phyloP scores from a whole-genome alignment of 2,329 filamentous ascomycete genomes.

The Plectosphaerella cucumerina region DNA sequence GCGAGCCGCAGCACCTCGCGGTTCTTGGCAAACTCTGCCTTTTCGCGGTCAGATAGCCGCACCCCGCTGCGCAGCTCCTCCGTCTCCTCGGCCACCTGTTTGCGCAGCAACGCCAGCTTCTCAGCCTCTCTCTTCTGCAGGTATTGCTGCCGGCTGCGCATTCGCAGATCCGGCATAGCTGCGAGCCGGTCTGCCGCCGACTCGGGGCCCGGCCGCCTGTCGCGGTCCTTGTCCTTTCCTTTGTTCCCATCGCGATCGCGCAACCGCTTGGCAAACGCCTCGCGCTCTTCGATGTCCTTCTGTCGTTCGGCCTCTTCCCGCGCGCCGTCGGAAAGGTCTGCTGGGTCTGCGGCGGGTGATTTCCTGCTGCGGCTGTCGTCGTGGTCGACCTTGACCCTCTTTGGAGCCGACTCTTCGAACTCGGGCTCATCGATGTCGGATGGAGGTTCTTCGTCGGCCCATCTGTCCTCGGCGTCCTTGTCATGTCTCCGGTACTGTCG shows the following conservation, averaged over 20 bases:
- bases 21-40: slow-evolving; percentile 84
- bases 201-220: slow-evolving; percentile 52
- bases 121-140: slow-evolving; percentile 89
- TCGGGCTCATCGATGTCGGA: slow-evolving; percentile 49
- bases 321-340: slow-evolving; percentile 56
- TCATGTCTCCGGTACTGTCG: slow-evolving; percentile 40
- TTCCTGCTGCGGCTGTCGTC: slow-evolving; percentile 32
- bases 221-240: slow-evolving; percentile 62
- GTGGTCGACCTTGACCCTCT: slow-evolving; percentile 63
- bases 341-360: slow-evolving; percentile 5
- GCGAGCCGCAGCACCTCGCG: slow-evolving; percentile 75
- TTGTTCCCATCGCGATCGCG: slow-evolving; percentile 66
- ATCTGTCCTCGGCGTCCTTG: slow-evolving; percentile 58
- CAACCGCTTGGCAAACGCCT: slow-evolving; percentile 74
- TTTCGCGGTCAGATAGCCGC: slow-evolving; percentile 71
- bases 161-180: slow-evolving; percentile 74
- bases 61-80: slow-evolving; percentile 75
- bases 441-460: slow-evolving; percentile 70
- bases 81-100: slow-evolving; percentile 86
- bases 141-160: slow-evolving; percentile 87
- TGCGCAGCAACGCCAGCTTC: slow-evolving; percentile 77
- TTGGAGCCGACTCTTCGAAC: slow-evolving; percentile 65
- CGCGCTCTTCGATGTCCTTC: slow-evolving; percentile 69
- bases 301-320: slow-evolving; percentile 54
- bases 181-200: slow-evolving; percentile 62